Percentiles rank a stretch among this genome's conserved stretches.
Conservation (phyloP, 345 rosid genomes). For the Murraya koenigii region DNA sequence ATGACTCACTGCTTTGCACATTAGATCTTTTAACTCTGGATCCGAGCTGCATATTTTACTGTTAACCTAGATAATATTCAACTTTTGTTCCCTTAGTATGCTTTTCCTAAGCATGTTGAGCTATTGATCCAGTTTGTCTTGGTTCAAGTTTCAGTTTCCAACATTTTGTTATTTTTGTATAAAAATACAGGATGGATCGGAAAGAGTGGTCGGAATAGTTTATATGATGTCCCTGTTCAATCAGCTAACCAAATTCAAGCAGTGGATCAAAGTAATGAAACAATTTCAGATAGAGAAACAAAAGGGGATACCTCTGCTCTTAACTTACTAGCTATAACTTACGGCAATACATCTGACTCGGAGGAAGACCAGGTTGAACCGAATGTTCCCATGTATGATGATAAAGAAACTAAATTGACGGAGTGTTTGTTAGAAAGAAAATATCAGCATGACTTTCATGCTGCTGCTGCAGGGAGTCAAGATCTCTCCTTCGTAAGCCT, state of each 20-base stretch:
- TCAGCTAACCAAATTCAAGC: slow-evolving; percentile 29
- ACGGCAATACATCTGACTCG: slow-evolving; percentile 91
- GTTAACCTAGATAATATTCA: slow-evolving; percentile 6
- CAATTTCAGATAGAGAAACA: slow-evolving; percentile 27
- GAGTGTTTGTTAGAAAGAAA: slow-evolving; percentile 26
- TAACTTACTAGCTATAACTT: slow-evolving; percentile 68
- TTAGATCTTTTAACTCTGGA: background rate
- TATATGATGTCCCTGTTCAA: slow-evolving; percentile 48
- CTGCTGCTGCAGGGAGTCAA: slow-evolving; percentile 22
- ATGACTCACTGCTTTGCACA: background rate
- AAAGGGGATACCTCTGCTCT: slow-evolving; percentile 57
- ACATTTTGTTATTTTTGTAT: slow-evolving; percentile 10
- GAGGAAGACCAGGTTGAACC: slow-evolving; percentile 60
- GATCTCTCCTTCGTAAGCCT: slow-evolving; percentile 13
- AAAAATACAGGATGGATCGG: slow-evolving; percentile 42
- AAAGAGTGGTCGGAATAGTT: slow-evolving; percentile 32
- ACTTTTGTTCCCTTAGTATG: background rate
- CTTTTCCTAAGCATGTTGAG: background rate
- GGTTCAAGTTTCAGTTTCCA: slow-evolving; percentile 9
- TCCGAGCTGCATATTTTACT: background rate
- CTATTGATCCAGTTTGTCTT: background rate
- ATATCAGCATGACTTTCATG: slow-evolving; percentile 17
- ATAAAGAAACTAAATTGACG: slow-evolving; percentile 32
- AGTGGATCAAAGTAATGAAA: slow-evolving; percentile 32
- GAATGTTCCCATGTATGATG: slow-evolving; percentile 27